Base-by-base conservation (phyloP, 2,329 filamentous ascomycete genomes). In the Neonectria hederae region DNA sequence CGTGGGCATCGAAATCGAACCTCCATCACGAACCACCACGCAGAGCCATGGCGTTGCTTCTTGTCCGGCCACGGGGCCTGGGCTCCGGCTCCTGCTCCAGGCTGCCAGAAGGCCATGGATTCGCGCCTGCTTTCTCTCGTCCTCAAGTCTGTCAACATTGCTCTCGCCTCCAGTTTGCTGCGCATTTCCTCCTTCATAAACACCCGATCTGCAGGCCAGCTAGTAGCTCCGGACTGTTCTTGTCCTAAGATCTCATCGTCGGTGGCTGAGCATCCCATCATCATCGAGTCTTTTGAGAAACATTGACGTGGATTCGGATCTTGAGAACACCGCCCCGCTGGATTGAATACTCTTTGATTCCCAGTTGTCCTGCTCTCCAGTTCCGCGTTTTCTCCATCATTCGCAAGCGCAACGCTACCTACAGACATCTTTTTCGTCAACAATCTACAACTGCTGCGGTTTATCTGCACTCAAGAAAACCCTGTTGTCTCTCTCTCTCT, bases 1-100 rank as follows among this genome's bases (percentile, higher is more conserved):
- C 63, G 61, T 74, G 67, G 59, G 57, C 43, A 76, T 76, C 74
- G 73, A 62, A 45, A 59, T 62, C 63, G 61, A 32, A 26, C 62
- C 24, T 28, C 35, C 22, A 28, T 52, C 21, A 21, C 38, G 30
- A 43, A 24, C 38, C 51, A 35, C 30, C 9, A n/a, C 26, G 42
- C 32, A 45, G 56, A 32, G 21, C 26, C 43, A 62, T 62, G 59
- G 22, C 53, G 43, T 43, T 45, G 4, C 53, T 32, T 28, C 52
- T 51, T 43, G 51, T 59, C 48, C 24, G 13, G 43, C 32, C 43
- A 11, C 26, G 48, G 38, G n/a, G n/a, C 38, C n/a, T 42, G 48
- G 56, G 35, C 46, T 43, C 43, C 40, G 56, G 35, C 46, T 43
- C 43, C 40, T 48, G 30, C 52, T 32, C 17, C 52, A 46, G 13